Conservation (phyloP, 345 rosid genomes). For the Dovyalis caffra region DNA sequence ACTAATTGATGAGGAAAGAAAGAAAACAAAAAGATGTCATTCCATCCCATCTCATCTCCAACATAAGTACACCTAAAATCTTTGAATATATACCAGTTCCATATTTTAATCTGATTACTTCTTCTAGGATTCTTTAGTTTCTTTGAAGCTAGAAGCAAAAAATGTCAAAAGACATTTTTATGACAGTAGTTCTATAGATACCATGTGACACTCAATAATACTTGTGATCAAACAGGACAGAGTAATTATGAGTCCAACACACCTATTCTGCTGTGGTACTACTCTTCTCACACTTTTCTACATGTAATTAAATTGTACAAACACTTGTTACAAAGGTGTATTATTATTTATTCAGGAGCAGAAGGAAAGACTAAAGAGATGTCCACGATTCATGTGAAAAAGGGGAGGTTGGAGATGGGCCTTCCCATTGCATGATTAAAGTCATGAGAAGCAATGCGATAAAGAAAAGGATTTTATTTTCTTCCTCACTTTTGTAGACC, state of each 20-base stretch:
- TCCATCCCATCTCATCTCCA: neutral
- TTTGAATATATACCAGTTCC: neutral
- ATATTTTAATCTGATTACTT: neutral
- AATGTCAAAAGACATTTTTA: neutral
- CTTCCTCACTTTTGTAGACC: slow-evolving; percentile 28
- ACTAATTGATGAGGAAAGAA: neutral
- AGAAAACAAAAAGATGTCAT: neutral
- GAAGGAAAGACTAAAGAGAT: slow-evolving; percentile 6
- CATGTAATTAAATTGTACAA: neutral
- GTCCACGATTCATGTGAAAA: slow-evolving; percentile 22
- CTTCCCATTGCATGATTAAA: slow-evolving; percentile 42
- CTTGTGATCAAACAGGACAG: neutral
- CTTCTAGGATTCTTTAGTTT: neutral
- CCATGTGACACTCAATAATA: neutral
- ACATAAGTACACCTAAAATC: neutral
- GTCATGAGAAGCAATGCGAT: slow-evolving; percentile 22
- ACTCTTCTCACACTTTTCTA: neutral
- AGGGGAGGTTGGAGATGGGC: slow-evolving; percentile 25
- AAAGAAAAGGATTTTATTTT: neutral
- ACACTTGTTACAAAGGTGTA: neutral
- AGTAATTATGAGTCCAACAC: neutral
- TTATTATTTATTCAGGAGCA: neutral
- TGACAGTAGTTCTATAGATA: neutral
- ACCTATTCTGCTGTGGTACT: neutral
- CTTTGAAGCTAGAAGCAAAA: neutral